Evolutionary conservation across 352 stramenopile genomes (phyloP).

Genomic region (Pythium brassicae): DNA sequence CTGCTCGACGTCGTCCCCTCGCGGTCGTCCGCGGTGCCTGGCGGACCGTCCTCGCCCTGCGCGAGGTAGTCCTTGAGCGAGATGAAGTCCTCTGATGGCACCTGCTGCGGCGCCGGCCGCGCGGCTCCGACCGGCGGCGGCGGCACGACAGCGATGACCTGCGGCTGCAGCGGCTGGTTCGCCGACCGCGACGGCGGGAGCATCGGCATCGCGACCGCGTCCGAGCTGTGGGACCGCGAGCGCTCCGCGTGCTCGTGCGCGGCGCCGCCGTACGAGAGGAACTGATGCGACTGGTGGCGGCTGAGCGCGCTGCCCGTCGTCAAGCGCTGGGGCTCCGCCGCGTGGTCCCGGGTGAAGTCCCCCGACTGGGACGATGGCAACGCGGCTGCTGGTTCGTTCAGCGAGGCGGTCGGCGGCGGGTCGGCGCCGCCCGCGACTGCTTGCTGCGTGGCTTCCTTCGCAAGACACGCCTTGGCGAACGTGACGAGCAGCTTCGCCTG

Average conservation of each 20-base stretch:
- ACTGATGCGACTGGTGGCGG: conserved; percentile 14
- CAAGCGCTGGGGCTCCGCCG: conserved; percentile 12
- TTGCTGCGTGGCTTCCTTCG: conserved; percentile 30
- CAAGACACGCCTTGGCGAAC: conserved; percentile 73
- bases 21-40: no score
- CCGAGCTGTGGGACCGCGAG: conserved; percentile 11
- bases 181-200: conserved; percentile 1
- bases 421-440: not conserved
- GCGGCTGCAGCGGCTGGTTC: not conserved
- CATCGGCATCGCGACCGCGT: conserved; percentile 1
- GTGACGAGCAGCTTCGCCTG: conserved; percentile 66
- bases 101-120: not conserved
- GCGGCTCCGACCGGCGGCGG: not conserved
- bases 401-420: not conserved
- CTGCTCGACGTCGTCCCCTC: conserved; percentile 17
- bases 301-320: conserved; percentile 6
- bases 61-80: conserved; percentile 48
- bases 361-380: not conserved
- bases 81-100: conserved; percentile 31
- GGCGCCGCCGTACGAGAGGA: conserved; percentile 9
- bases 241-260: conserved; percentile 10
- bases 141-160: conserved; percentile 5
- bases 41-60: conserved; percentile 27
- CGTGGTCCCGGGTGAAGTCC: conserved; percentile 13
- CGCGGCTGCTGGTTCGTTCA: no score